Percentiles rank a stretch among this genome's conserved stretches.
Conservation (phyloP, 2,329 filamentous ascomycete genomes). For the Aureobasidium sp. region DNA sequence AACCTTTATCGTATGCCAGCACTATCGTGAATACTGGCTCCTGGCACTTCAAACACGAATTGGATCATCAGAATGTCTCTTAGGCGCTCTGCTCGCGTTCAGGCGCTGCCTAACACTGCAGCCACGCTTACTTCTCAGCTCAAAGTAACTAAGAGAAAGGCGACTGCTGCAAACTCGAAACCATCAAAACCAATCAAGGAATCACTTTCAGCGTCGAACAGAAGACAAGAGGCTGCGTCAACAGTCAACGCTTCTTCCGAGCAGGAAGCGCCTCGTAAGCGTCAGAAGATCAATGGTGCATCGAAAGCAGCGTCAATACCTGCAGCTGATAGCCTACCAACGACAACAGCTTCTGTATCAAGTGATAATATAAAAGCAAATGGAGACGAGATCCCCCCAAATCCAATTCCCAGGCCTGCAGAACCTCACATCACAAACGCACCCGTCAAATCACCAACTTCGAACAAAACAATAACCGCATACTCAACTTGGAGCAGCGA, state of each 20-base stretch:
- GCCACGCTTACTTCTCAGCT: constrained; percentile 10
- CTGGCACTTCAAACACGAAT: not conserved
- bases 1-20: not conserved
- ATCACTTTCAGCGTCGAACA: not conserved
- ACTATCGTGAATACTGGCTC: not conserved
- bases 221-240: not conserved
- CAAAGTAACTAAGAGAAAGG: constrained; percentile 6
- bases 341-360: not conserved
- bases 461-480: constrained; percentile 54
- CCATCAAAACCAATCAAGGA: not conserved
- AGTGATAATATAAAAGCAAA: constrained; percentile 23
- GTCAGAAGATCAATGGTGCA: constrained; percentile 15
- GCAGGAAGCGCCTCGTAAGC: constrained; percentile 19
- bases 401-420: constrained; percentile 47
- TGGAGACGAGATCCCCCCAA: constrained; percentile 20
- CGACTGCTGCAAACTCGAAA: not conserved
- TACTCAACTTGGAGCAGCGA: constrained; percentile 33
- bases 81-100: constrained; percentile 45
- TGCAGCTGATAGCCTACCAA: constrained; percentile 34
- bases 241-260: constrained; percentile 13
- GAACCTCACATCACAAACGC: constrained; percentile 62
- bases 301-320: constrained; percentile 36
- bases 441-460: constrained; percentile 62
- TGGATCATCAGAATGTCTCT: constrained; percentile 39
- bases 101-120: constrained; percentile 11